Percentiles rank a stretch among this genome's conserved stretches.
These are phyloP conservation scores for Marasmius sp. DNA, from an alignment of 1,284 basidiomycete species.

Conservation along the genomic window DNA sequence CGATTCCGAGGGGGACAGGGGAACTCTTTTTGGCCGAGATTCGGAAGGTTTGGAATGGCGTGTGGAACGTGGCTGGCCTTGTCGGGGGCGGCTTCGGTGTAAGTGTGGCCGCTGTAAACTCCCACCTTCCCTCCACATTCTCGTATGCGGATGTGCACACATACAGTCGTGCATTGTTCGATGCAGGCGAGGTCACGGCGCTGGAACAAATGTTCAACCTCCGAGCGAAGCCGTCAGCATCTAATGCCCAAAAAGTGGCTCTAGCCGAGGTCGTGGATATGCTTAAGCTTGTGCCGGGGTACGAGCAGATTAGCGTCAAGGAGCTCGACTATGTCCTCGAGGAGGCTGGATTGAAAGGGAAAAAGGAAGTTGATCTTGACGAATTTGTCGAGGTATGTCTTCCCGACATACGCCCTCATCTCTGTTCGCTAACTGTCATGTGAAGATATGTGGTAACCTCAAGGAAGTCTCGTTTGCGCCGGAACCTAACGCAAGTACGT, in stretches of 20 bases:
- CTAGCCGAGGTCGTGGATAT: constrained; percentile 41
- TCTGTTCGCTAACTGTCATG: constrained; percentile 14
- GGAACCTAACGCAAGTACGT: constrained; percentile 27
- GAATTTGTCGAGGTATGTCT: constrained; percentile 77
- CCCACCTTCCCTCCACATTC: constrained; percentile 20
- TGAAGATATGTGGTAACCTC: constrained; percentile 75
- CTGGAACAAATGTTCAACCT: not conserved
- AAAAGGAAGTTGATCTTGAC: constrained; percentile 65
- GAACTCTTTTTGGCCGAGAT: constrained; percentile 32
- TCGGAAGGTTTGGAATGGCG: constrained; percentile 26
- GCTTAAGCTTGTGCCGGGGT: constrained; percentile 49
- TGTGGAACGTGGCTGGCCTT: constrained; percentile 7
- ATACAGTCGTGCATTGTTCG: constrained; percentile 64
- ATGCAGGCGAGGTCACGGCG: constrained; percentile 52
- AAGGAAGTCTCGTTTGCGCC: constrained; percentile 75
- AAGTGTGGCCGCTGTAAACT: constrained; percentile 25
- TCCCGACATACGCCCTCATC: constrained; percentile 1
- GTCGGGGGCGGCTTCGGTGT: constrained; percentile 28
- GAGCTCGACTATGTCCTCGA: constrained; percentile 73
- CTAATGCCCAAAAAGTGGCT: constrained; percentile 31
- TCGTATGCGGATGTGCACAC: constrained; percentile 27
- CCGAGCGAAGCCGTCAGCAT: constrained; percentile 15
- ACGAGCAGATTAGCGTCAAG: constrained; percentile 51
- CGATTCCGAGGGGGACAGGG: constrained; percentile 30
- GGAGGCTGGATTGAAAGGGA: constrained; percentile 67